Conservation (phyloP, 345 rosid genomes). For the Salix caprea region DNA sequence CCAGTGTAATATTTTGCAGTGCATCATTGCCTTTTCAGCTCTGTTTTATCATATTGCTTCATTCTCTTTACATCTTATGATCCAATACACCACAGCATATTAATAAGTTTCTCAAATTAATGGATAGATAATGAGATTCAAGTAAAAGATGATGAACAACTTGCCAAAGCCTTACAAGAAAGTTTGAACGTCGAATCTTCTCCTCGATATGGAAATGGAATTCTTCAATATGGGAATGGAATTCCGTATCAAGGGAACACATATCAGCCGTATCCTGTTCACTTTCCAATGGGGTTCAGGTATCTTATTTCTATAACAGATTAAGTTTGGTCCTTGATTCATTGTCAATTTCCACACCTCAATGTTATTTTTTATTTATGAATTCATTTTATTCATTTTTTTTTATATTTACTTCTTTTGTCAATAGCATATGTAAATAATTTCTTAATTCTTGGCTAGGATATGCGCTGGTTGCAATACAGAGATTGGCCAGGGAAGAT, state of each 20-base stretch:
- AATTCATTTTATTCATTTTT: background rate
- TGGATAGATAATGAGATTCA: conserved; percentile 48
- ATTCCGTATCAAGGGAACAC: conserved; percentile 25
- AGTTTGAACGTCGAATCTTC: conserved; percentile 67
- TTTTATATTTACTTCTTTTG: background rate
- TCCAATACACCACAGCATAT: conserved; percentile 16
- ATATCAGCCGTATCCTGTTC: conserved; percentile 49
- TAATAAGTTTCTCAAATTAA: conserved; percentile 22
- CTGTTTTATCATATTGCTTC: background rate
- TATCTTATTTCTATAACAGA: conserved; percentile 20
- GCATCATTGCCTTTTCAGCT: background rate
- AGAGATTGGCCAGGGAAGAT: conserved; percentile 36
- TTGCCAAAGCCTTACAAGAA: conserved; percentile 88
- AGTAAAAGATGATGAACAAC: conserved; percentile 82
- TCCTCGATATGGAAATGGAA: conserved; percentile 39
- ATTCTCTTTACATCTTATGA: background rate
- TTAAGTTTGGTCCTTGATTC: background rate
- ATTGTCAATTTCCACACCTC: background rate
- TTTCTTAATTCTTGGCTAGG: conserved; percentile 12
- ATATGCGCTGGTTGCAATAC: conserved; percentile 31
- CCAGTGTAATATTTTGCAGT: background rate
- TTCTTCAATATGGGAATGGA: conserved; percentile 15
- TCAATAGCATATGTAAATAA: background rate
- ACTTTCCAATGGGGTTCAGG: conserved; percentile 73
- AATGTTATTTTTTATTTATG: background rate